Evolutionary conservation across 2,329 filamentous ascomycete genomes (phyloP).

Genomic region (Ustilaginoidea virens): DNA sequence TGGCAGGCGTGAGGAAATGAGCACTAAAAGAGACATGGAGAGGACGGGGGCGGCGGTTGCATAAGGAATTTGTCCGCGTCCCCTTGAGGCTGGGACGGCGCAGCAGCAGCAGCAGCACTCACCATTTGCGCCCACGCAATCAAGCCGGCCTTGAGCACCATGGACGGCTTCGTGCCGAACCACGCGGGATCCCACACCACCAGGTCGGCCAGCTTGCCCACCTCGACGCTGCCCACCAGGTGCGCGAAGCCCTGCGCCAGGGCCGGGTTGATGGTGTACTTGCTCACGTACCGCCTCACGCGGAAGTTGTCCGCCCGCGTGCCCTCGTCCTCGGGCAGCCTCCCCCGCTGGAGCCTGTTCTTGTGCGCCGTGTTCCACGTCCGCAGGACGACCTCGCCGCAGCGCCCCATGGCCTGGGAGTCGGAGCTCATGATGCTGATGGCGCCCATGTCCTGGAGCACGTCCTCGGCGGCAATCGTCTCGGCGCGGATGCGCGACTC

Average conservation of each 20-base stretch:
- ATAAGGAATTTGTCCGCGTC: no score
- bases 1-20: neutral
- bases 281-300: constrained; percentile 84
- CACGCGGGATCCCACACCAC: constrained; percentile 73
- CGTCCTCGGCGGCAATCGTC: constrained; percentile 92
- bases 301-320: constrained; percentile 78
- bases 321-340: constrained; percentile 60
- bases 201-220: constrained; percentile 79
- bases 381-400: constrained; percentile 79
- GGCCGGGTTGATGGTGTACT: constrained; percentile 92
- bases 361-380: constrained; percentile 98
- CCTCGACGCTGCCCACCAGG: constrained; percentile 71
- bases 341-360: constrained; percentile 77
- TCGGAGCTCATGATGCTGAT: constrained; percentile 97
- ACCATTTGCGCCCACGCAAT: constrained; percentile 77
- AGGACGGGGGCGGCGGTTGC: no score
- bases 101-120: no score
- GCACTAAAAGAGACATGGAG: constrained; percentile 3
- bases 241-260: constrained; percentile 83
- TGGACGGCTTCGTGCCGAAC: constrained; percentile 74
- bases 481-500: constrained; percentile 89
- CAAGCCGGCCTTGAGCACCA: constrained; percentile 78
- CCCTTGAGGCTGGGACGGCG: no score
- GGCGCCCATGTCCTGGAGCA: constrained; percentile 84
- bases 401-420: constrained; percentile 92